A percentile compares a stretch with the other conserved stretches of the same genome.
phyloP scores from a whole-genome alignment of 805 yeast species.

The Kluyveromyces aestuarii region DNA sequence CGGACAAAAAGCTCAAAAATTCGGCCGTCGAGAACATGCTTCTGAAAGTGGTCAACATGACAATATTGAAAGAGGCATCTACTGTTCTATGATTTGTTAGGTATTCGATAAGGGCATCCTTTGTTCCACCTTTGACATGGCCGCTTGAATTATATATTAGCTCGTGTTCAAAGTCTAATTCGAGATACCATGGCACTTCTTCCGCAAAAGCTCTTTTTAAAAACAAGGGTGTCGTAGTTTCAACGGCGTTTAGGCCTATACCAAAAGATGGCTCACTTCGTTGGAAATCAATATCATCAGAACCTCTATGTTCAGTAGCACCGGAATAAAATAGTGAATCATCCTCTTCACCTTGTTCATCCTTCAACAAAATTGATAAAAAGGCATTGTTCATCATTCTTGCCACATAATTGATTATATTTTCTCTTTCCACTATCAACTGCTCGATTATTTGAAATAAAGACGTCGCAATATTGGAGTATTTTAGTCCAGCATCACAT shows the following conservation, averaged over 20 bases:
- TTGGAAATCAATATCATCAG: slow-evolving; percentile 7
- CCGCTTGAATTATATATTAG: slow-evolving; percentile 59
- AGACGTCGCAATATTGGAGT: slow-evolving; percentile 29
- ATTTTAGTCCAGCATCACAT: slow-evolving; percentile 25
- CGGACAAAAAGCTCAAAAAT: slow-evolving; percentile 48
- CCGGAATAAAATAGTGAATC: background rate
- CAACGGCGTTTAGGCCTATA: background rate
- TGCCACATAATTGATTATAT: slow-evolving; percentile 62
- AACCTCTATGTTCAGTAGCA: background rate
- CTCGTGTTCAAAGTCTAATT: slow-evolving; percentile 54
- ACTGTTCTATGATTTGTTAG: slow-evolving; percentile 63
- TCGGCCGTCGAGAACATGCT: slow-evolving; percentile 63
- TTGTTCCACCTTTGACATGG: slow-evolving; percentile 73
- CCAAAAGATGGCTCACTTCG: slow-evolving; percentile 9
- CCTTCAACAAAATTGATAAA: slow-evolving; percentile 47
- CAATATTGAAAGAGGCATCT: slow-evolving; percentile 55
- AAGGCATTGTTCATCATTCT: slow-evolving; percentile 70
- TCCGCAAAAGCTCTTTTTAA: slow-evolving; percentile 9
- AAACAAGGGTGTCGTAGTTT: background rate
- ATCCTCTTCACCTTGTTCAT: slow-evolving; percentile 32
- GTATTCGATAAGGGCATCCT: slow-evolving; percentile 68
- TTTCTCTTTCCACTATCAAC: slow-evolving; percentile 61
- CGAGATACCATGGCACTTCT: slow-evolving; percentile 63
- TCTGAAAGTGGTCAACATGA: slow-evolving; percentile 66
- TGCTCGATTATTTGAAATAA: slow-evolving; percentile 39